Evolutionary conservation across 78 protist genomes (phyloP).

Genomic region (Monocercomonoides exilis): DNA sequence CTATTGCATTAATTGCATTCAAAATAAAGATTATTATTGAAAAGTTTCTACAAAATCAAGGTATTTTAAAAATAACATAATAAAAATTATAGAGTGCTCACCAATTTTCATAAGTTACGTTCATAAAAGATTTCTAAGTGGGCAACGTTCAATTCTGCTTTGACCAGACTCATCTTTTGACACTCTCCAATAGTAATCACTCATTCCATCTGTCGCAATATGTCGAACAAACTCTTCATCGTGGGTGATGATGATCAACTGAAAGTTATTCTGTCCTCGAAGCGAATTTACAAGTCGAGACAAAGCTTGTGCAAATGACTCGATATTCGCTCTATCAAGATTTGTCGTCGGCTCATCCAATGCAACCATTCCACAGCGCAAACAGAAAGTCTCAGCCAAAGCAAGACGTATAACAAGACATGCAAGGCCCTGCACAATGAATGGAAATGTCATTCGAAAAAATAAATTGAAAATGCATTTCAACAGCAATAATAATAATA

Average conservation of each 20-base stretch:
- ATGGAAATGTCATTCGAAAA: too few relatives aligned
- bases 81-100: too few relatives aligned
- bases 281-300: slow-evolving; percentile 38
- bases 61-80: too few relatives aligned
- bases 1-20: too few relatives aligned
- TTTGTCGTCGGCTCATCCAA: slow-evolving; percentile 99
- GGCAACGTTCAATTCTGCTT: neutral
- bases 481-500: too few relatives aligned
- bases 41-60: too few relatives aligned
- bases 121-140: neutral
- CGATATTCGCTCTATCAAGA: slow-evolving; percentile 81
- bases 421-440: slow-evolving; percentile 69
- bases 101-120: too few relatives aligned
- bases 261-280: slow-evolving; percentile 67
- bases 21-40: too few relatives aligned
- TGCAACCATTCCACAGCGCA: slow-evolving; percentile 92
- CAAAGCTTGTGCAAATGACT: slow-evolving; percentile 66
- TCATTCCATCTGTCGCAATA: neutral
- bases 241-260: slow-evolving; percentile 96
- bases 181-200: neutral
- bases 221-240: slow-evolving; percentile 83
- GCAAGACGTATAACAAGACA: slow-evolving; percentile 93
- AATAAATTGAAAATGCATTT: too few relatives aligned
- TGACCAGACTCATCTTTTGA: neutral
- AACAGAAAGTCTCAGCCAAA: slow-evolving; percentile 90